phyloP scores from a whole-genome alignment of 768 basidiomycete genomes.

The Mycena capillaripes region DNA sequence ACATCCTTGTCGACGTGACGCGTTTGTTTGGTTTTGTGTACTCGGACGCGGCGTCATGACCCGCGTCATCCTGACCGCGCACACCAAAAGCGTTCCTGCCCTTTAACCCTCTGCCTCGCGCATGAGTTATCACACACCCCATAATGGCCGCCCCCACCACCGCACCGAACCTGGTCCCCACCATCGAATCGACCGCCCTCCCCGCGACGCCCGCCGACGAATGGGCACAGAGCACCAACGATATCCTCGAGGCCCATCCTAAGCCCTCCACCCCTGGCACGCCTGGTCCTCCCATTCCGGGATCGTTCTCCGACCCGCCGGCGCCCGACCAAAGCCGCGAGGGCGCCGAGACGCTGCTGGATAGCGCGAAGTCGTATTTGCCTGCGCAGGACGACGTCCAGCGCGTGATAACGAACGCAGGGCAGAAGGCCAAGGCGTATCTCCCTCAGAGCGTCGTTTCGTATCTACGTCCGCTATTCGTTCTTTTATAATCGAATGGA shows the following conservation, averaged over 20 bases:
- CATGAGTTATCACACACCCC: too few species aligned
- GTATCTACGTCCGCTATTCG: conserved; percentile 14
- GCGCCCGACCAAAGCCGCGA: neutral
- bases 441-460: conserved; percentile 16
- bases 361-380: conserved; percentile 13
- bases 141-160: conserved; percentile 14
- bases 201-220: too few species aligned
- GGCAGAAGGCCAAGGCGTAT: conserved; percentile 28
- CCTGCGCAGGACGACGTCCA: conserved; percentile 29
- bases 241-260: neutral
- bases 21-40: too few species aligned
- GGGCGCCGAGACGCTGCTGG: neutral
- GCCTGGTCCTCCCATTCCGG: neutral
- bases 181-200: too few species aligned
- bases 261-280: neutral
- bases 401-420: conserved; percentile 23
- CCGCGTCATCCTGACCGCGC: too few species aligned
- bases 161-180: too few species aligned
- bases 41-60: too few species aligned
- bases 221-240: neutral
- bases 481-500: too few species aligned
- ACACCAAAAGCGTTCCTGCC: too few species aligned
- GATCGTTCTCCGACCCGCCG: neutral
- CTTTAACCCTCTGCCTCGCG: too few species aligned
- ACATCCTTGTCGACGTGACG: too few species aligned